Evolutionary conservation across 345 rosid genomes (phyloP), one percentile per base, ranked within the genome.

Genomic region (Eucalyptus shirleyi): DNA sequence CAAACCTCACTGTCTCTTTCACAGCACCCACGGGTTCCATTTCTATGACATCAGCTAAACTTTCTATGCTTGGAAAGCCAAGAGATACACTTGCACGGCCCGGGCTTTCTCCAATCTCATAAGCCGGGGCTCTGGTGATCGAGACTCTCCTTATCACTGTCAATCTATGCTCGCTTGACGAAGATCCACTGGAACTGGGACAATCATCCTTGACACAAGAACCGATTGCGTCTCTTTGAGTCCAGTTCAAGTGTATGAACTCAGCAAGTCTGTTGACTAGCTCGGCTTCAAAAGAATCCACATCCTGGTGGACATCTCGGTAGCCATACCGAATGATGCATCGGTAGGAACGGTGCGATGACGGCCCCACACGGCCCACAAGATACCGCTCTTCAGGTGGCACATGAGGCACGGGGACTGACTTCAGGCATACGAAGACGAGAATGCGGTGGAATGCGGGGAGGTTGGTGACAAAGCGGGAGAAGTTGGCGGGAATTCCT

Each of bases 381-480:
- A 97, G 98, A 91, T 97, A 98, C 86, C 99, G 92, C 93, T 98
- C 99, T 3, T 96, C 98, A 15, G 95, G 97, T 2, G 98, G 98
- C 34, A 98, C 99, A 44, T 90, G 94, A 17, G 99, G 99, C 47
- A 98, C 99, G 2, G 99, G 98, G 40, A 98, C 99, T 1, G 99
- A 97, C 92, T 98, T 98, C 42, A 98, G 94, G 88, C 99, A 98
- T 81, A 98, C 98, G 26, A 97, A 98, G 53, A 98, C 98, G 7
- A 98, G 96, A 83, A 96, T 91, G 24, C 97, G 96, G 91, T 98
- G 99, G 93, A 96, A 98, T 15, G 99, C 99, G 15, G 99, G 99
- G 88, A 98, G 99, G 93, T 98, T 98, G 86, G 99, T 97, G 88
- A 98, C 99, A 50, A 98, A 98, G 90, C 98, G 99, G 16, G 99